phyloP scores from a whole-genome alignment of 345 rosid species.

The Gossypium arboreum region DNA sequence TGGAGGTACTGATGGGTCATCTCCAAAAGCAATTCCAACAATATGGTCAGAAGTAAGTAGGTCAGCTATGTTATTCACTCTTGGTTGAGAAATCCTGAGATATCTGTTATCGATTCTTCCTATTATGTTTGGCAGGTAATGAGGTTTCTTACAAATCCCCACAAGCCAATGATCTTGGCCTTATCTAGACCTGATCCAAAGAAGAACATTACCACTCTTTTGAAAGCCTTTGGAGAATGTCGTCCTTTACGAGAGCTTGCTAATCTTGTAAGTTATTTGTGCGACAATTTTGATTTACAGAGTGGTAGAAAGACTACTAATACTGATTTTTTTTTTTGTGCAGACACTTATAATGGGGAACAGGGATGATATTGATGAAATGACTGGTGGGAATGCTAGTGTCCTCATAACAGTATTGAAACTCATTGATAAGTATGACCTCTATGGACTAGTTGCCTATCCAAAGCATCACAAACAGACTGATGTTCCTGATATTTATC shows the following conservation, averaged over 20 bases:
- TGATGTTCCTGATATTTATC: conserved; percentile 93
- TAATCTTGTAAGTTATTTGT: conserved; percentile 57
- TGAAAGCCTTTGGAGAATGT: conserved; percentile 95
- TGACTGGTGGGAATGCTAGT: conserved; percentile 73
- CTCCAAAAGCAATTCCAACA: conserved; percentile 81
- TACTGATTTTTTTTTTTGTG: conserved; percentile 9
- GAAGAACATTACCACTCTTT: conserved; percentile 88
- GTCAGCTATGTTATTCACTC: background rate
- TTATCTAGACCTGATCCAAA: conserved; percentile 96
- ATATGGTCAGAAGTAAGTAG: conserved; percentile 89
- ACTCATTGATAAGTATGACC: conserved; percentile 87
- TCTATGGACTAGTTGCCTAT: conserved; percentile 86
- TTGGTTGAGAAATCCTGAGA: background rate
- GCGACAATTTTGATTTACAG: background rate
- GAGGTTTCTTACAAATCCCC: conserved; percentile 91
- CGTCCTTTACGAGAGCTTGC: conserved; percentile 90
- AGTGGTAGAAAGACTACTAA: background rate
- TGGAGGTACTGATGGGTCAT: conserved; percentile 69
- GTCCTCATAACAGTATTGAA: conserved; percentile 81
- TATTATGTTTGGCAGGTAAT: conserved; percentile 49
- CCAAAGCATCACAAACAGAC: conserved; percentile 96
- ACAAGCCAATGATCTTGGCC: conserved; percentile 94
- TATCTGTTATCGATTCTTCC: conserved; percentile 5
- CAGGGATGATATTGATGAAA: conserved; percentile 82
- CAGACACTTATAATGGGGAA: conserved; percentile 95